Base-by-base conservation (phyloP, 352 stramenopile genomes). In the Pythium sukuiense region DNA sequence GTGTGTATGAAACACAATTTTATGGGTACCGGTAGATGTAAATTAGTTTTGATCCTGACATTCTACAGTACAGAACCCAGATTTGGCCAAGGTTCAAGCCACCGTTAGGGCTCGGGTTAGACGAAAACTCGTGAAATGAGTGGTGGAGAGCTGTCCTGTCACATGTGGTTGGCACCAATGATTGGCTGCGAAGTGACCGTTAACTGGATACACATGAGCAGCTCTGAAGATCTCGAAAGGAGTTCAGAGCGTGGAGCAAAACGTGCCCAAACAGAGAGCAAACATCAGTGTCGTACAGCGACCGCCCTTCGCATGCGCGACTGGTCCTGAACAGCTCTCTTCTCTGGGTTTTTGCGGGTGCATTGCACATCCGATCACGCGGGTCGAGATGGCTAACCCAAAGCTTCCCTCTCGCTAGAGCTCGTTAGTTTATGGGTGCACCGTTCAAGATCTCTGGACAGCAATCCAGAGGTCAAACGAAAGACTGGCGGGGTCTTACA, bases 131-230 rank as follows among this genome's bases (percentile, higher is more conserved):
- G 41, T 12, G 12, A 53, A 57, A 50, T 68, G 70, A 63, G 66
- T 76, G 70, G 65, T 58, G 27, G 18, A 41, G 39, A 33, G 2
- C 49, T 71, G 70, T 65, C 70, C 68, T 61, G 70, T 76, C 70
- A 71, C 70, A 76, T 45, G 46, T 54, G 43, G 27, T 6, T 0
- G 29, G 8, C 33, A 6, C 24, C 27, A 53, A 14, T 50, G 56
- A 76, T 76, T 76, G 70, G 70, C 53, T 66, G 29, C 1, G 18
- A 52, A 37, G 45, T 16, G 33, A 59, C 54, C 43, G 55, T 63
- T 46, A 55, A 69, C 48, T 59, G 46, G 52, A 45, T 43, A 43
- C 37, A 43, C 9, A 18, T 13, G 9, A 3, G 13, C 37, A 18
- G 37, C 33, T 13, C 33, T 39, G 33, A 39, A 39, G 33, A 6